Percentiles rank a stretch among this genome's conserved stretches.
phyloP scores from a whole-genome alignment of 2,329 filamentous ascomycete species.

The Clonostachys solani region DNA sequence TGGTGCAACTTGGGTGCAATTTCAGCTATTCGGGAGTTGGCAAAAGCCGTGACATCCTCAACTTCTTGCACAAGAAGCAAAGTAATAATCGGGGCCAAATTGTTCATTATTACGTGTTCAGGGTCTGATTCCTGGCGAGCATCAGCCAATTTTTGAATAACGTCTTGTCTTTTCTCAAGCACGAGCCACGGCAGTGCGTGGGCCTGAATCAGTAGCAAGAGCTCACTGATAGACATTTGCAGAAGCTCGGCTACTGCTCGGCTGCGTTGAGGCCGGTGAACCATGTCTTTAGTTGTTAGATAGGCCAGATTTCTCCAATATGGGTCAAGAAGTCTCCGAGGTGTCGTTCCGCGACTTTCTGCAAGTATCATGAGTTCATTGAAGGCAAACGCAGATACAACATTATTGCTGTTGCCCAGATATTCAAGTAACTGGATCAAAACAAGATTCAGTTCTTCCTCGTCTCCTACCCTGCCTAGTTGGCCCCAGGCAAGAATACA shows the following conservation, averaged over 20 bases:
- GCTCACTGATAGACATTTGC: slow-evolving; percentile 67
- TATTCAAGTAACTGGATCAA: slow-evolving; percentile 82
- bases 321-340: slow-evolving; percentile 70
- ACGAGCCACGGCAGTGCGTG: slow-evolving; percentile 86
- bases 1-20: slow-evolving; percentile 68
- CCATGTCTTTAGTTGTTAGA: slow-evolving; percentile 76
- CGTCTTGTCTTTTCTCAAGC: slow-evolving; percentile 68
- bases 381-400: slow-evolving; percentile 78
- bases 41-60: slow-evolving; percentile 55
- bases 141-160: slow-evolving; percentile 77
- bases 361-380: slow-evolving; percentile 77
- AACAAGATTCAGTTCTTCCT: slow-evolving; percentile 83
- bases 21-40: slow-evolving; percentile 63
- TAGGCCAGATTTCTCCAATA: slow-evolving; percentile 88
- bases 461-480: slow-evolving; percentile 70
- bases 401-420: slow-evolving; percentile 74
- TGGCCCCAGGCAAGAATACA: slow-evolving; percentile 84
- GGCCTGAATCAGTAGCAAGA: slow-evolving; percentile 72
- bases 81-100: slow-evolving; percentile 54
- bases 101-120: slow-evolving; percentile 53
- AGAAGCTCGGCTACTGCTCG: slow-evolving; percentile 78
- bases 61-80: slow-evolving; percentile 55
- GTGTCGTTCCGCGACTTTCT: slow-evolving; percentile 55
- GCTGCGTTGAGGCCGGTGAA: slow-evolving; percentile 75
- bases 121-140: slow-evolving; percentile 68